phyloP scores from a whole-genome alignment of 2,329 filamentous ascomycete species.

The Cladosporium austrohemisphaericum region DNA sequence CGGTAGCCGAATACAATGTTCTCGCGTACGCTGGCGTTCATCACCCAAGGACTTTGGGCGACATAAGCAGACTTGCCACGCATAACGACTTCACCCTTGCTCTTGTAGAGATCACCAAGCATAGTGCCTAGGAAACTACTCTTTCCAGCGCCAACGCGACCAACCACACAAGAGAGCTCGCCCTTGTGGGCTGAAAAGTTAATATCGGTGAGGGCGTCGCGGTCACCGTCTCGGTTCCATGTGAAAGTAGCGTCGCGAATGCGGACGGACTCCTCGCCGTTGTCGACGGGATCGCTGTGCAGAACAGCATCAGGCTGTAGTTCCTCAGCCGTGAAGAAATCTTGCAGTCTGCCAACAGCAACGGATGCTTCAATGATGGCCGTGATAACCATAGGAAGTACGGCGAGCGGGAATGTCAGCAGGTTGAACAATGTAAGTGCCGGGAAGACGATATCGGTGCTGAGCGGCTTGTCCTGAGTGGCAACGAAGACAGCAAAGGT shows the following conservation, averaged over 20 bases:
- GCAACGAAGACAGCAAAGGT: conserved; percentile 94
- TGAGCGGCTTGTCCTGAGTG: conserved; percentile 74
- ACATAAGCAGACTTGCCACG: conserved; percentile 86
- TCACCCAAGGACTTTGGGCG: conserved; percentile 89
- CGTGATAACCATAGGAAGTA: conserved; percentile 96
- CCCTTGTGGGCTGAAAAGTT: conserved; percentile 88
- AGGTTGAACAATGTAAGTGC: conserved; percentile 92
- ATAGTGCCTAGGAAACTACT: conserved; percentile 87
- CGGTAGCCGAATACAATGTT: conserved; percentile 96
- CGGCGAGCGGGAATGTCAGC: conserved; percentile 87
- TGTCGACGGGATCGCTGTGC: conserved; percentile 63
- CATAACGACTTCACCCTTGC: conserved; percentile 75
- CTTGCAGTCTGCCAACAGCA: conserved; percentile 78
- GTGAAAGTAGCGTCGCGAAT: conserved; percentile 86
- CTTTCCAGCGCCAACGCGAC: conserved; percentile 91
- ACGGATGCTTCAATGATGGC: conserved; percentile 95
- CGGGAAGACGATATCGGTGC: conserved; percentile 93
- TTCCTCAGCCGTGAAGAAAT: conserved; percentile 83
- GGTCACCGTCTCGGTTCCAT: conserved; percentile 79
- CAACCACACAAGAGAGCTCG: conserved; percentile 87
- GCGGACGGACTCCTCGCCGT: conserved; percentile 79
- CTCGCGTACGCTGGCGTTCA: conserved; percentile 95
- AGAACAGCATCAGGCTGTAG: conserved; percentile 79
- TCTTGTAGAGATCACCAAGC: conserved; percentile 88
- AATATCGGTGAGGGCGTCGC: conserved; percentile 71